phyloP scores from a whole-genome alignment of 139 green algal genomes.

The Tetraselmis striata region DNA sequence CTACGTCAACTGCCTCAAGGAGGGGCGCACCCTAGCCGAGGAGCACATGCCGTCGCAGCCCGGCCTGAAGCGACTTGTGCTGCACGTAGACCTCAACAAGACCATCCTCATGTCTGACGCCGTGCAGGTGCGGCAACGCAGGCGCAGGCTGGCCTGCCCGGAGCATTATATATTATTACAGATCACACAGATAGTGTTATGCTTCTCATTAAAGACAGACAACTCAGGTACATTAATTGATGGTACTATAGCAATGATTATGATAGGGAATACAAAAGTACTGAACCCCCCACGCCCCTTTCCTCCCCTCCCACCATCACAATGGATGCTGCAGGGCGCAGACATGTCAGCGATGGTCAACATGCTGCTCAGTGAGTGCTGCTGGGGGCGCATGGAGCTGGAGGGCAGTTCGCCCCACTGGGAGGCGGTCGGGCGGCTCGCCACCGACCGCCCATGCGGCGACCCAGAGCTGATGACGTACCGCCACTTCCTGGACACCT shows the following conservation, averaged over 20 bases:
- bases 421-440: constrained; percentile 27
- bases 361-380: constrained; percentile 34
- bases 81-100: constrained; percentile 47
- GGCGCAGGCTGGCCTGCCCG: too few relatives aligned
- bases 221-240: too few relatives aligned
- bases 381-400: constrained; percentile 29
- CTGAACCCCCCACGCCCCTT: too few relatives aligned
- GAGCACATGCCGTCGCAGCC: constrained; percentile 12
- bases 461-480: constrained; percentile 45
- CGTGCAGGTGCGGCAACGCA: constrained; percentile 19
- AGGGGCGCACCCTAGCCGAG: background rate
- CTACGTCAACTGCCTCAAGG: constrained; percentile 1
- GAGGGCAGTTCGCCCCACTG: constrained; percentile 4
- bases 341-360: constrained; percentile 26
- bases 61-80: constrained; percentile 20
- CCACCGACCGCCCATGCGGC: constrained; percentile 15
- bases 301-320: too few relatives aligned
- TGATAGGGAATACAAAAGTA: too few relatives aligned
- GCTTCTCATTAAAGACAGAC: too few relatives aligned
- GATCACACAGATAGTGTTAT: too few relatives aligned
- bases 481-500: constrained; percentile 35
- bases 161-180: too few relatives aligned
- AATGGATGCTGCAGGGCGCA: constrained; percentile 7
- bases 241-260: too few relatives aligned
- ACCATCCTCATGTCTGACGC: constrained; percentile 34